Evolutionary conservation across 78 protist genomes (phyloP).

Genomic region (Polysphondylium violaceum): DNA sequence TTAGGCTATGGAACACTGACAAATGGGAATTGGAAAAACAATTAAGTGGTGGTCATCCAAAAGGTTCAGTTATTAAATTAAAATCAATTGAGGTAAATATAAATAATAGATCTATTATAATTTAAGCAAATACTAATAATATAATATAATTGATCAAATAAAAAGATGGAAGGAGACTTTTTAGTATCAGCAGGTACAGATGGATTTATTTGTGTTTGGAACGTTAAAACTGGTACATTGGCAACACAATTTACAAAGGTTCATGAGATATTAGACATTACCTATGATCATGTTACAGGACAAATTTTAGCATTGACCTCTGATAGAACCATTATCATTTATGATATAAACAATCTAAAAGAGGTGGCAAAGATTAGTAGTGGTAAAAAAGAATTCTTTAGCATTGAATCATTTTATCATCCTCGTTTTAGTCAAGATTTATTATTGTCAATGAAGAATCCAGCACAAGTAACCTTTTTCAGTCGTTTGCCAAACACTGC

Average conservation of each 20-base stretch:
- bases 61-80: constrained; percentile 45
- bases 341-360: constrained; percentile 28
- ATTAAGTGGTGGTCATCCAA: constrained; percentile 61
- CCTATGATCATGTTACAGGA: constrained; percentile 35
- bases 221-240: constrained; percentile 32
- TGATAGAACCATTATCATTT: constrained; percentile 24
- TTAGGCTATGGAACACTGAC: constrained; percentile 66
- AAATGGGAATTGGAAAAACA: constrained; percentile 78
- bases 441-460: constrained; percentile 38
- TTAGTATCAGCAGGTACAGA: constrained; percentile 72
- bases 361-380: constrained; percentile 43
- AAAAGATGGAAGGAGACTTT: constrained; percentile 13
- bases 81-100: constrained; percentile 43
- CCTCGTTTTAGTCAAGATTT: constrained; percentile 53
- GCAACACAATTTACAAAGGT: constrained; percentile 53
- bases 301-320: constrained; percentile 41
- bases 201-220: constrained; percentile 66
- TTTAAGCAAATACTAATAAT: background rate
- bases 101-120: background rate
- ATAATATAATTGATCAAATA: background rate
- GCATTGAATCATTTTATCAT: constrained; percentile 28
- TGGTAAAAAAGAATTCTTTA: constrained; percentile 38
- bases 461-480: constrained; percentile 36
- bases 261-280: constrained; percentile 60
- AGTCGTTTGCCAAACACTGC: background rate